Evolutionary conservation across 352 stramenopile genomes (phyloP), one percentile per base, ranked within the genome.

Genomic region (Globisporangium megalacanthum): DNA sequence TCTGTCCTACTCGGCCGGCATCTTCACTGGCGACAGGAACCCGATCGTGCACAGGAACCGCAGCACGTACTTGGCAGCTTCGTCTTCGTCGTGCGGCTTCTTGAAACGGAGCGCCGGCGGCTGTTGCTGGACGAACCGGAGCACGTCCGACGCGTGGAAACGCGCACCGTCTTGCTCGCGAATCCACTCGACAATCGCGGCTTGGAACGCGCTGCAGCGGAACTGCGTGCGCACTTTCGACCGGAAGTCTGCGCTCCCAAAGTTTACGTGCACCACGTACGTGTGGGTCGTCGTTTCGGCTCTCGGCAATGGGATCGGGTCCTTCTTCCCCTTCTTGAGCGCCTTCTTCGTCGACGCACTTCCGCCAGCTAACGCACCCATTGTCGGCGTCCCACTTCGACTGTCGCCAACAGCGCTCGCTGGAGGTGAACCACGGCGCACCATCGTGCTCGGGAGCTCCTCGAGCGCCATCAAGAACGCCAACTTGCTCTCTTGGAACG

Each of bases 131-230:
- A 46, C 54, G 33, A 53, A 53, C 14, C 36, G 25, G 31, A 60
- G 10, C 17, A 25, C 54, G 1, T 61, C 56, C 1, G 56, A 55
- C 6, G 20, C 39, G 20, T 55, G 47, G 37, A 61, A 61, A 3
- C 17, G 17, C 9, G 48, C 33, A 31, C 56, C 47, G n/a, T 35
- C 6, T 37, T 31, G 50, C 61, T 39, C 56, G 52, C 76, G 77
- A 1, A 88, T 54, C 77, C 77, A 90, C 37, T 90, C 74, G 8
- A 90, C 36, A 54, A 88, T 35, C 17, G 44, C 70, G 0, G 67
- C 58, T 48, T 90, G 77, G 14, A 75, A 54, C 29, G 50, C 19
- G 29, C 68, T 77, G 56, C 77, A 90, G 15, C 66, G 66, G 35
- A 88, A 88, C 52, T 72, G 70, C 11, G 82, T 68, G 42, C 75